phyloP scores from a whole-genome alignment of 163 green algal species.

The Coccomyxa subellipsoidea region DNA sequence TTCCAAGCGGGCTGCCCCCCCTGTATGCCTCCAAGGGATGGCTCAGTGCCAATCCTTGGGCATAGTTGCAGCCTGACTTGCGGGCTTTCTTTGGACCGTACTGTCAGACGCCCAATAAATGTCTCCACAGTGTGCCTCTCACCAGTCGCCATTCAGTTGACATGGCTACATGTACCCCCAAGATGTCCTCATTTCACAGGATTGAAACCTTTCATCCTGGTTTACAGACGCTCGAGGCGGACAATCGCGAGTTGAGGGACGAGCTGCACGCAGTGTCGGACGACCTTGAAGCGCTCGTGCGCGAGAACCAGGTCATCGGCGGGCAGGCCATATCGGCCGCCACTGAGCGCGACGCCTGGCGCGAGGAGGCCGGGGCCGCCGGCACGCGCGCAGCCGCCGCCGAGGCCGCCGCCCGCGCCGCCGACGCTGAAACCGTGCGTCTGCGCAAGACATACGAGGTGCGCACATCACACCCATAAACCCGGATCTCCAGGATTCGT shows the following conservation, averaged over 20 bases:
- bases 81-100: no score
- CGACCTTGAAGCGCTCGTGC: slow-evolving; percentile 31
- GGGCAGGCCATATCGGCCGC: slow-evolving; percentile 19
- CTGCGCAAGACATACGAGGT: not conserved
- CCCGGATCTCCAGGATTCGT: no score
- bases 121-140: no score
- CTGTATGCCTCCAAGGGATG: no score
- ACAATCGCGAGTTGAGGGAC: not conserved
- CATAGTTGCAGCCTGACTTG: no score
- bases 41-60: no score
- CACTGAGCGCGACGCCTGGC: slow-evolving; percentile 25
- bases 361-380: slow-evolving; percentile 16
- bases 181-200: no score
- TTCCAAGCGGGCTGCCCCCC: no score
- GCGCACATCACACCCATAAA: not conserved
- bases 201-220: no score
- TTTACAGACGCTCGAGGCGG: not conserved
- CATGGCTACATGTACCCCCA: no score
- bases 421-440: not conserved
- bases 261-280: slow-evolving; percentile 24
- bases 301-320: slow-evolving; percentile 35
- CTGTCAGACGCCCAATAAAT: no score
- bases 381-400: not conserved
- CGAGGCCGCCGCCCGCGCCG: not conserved
- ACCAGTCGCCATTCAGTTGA: no score